Percentiles rank a stretch among this genome's conserved stretches.
Evolutionary conservation across 208 protist genomes (phyloP).

Genomic region (Herpetomonas tarakana): DNA sequence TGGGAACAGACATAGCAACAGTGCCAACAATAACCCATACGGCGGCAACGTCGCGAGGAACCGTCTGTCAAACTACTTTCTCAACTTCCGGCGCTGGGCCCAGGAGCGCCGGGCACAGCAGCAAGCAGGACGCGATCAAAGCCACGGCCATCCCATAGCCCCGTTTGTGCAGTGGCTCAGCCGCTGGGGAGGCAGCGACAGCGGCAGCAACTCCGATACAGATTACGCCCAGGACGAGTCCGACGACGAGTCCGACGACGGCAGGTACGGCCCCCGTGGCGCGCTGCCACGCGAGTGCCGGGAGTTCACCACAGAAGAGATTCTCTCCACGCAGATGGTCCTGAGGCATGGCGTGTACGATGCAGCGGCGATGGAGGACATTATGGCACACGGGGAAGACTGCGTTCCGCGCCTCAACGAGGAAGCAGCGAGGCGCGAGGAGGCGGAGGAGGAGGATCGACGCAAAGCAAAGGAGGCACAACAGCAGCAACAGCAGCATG

Average conservation of each 20-base stretch:
- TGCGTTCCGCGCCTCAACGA: neutral
- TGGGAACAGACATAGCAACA: no score
- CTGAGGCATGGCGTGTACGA: neutral
- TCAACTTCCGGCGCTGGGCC: neutral
- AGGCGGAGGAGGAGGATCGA: neutral
- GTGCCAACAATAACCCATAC: neutral
- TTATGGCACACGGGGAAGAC: neutral
- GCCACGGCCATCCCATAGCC: no score
- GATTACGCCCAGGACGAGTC: no score
- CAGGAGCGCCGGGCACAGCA: neutral
- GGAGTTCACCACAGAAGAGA: slow-evolving; percentile 6
- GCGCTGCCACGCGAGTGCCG: slow-evolving; percentile 1
- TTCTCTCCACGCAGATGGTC: neutral
- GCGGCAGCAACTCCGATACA: no score
- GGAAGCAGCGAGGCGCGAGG: neutral
- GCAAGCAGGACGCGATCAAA: neutral
- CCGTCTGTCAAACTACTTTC: neutral
- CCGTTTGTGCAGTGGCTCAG: no score
- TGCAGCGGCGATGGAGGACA: neutral
- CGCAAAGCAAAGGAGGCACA: no score
- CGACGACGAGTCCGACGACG: no score
- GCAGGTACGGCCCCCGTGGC: no score
- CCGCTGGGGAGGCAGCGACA: no score
- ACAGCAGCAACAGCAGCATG: no score
- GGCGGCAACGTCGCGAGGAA: no score